These are phyloP conservation scores for Cutaneotrichosporon cavernicola DNA, from an alignment of 1,284 basidiomycete genomes.

Conservation along the genomic window DNA sequence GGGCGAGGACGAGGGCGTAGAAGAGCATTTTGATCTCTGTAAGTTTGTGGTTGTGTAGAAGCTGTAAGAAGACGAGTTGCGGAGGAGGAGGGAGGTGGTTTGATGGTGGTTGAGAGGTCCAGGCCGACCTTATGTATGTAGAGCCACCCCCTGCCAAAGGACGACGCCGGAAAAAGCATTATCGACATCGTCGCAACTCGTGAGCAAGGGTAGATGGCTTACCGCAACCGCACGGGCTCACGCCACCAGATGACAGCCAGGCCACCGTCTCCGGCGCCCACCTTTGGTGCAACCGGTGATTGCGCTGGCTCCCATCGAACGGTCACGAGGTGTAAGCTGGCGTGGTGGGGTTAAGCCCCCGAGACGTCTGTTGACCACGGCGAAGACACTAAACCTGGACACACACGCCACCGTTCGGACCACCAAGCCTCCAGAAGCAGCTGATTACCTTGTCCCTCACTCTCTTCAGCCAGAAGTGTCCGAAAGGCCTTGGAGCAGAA, in stretches of 20 bases:
- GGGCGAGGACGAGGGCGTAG: neutral
- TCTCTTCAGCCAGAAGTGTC: neutral
- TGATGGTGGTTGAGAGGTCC: neutral
- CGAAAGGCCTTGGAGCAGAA: neutral
- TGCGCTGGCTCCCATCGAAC: neutral
- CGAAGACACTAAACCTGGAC: neutral
- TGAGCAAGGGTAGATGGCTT: neutral
- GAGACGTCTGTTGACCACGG: neutral
- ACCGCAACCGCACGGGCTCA: slow-evolving; percentile 5
- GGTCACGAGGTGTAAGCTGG: neutral
- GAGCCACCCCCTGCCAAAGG: neutral
- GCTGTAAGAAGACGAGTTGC: neutral
- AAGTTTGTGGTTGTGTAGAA: neutral
- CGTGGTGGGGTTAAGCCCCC: neutral
- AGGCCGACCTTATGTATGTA: neutral
- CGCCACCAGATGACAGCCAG: neutral
- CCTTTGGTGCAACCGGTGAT: neutral
- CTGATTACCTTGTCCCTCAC: neutral
- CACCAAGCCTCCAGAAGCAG: neutral
- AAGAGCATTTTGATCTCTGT: neutral
- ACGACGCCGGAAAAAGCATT: neutral
- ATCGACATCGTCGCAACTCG: neutral
- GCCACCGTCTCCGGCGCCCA: neutral
- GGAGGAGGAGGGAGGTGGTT: neutral
- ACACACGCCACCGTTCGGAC: slow-evolving; percentile 1